These are phyloP conservation scores for Aspergillus baeticus DNA, from an alignment of 495 filamentous ascomycete genomes.

Conservation along the genomic window DNA sequence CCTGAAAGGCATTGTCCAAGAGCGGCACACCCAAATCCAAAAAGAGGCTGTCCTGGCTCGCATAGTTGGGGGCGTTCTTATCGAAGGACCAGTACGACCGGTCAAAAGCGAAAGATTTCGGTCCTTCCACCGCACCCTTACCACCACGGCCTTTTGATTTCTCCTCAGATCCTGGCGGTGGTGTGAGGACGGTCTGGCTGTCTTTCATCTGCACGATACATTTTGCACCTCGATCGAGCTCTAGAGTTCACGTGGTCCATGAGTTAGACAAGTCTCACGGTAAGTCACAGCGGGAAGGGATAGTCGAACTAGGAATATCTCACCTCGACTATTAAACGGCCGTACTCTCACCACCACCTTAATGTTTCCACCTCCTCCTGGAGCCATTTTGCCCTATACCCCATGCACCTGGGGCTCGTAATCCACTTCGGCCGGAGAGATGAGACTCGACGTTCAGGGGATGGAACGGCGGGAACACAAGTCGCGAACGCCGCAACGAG, in stretches of 20 bases:
- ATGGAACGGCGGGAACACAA: constrained; percentile 25
- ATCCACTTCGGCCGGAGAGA: constrained; percentile 7
- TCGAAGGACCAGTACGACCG: constrained; percentile 98
- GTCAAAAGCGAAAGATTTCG: constrained; percentile 94
- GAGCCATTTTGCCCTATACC: constrained; percentile 59
- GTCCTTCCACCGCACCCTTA: constrained; percentile 67
- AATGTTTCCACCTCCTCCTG: constrained; percentile 89
- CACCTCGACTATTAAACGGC: constrained; percentile 92
- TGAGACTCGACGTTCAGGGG: constrained; percentile 3
- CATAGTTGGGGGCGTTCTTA: constrained; percentile 75
- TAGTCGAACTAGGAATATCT: no score
- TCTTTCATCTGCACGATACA: constrained; percentile 97
- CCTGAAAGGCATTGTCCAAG: constrained; percentile 96
- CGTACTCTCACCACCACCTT: constrained; percentile 98
- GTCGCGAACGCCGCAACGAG: constrained; percentile 42
- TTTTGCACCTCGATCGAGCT: constrained; percentile 89
- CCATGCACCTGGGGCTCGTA: constrained; percentile 34
- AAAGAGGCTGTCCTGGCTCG: constrained; percentile 87
- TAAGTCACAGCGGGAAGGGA: no score
- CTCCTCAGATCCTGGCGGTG: constrained; percentile 65
- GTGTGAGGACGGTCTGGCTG: constrained; percentile 81
- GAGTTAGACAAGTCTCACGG: neutral
- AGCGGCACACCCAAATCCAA: constrained; percentile 85
- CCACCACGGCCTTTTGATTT: constrained; percentile 51
- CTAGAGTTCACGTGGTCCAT: constrained; percentile 38